Base-by-base conservation (phyloP, 2,329 filamentous ascomycete genomes). In the Phaeosphaeria sp. region DNA sequence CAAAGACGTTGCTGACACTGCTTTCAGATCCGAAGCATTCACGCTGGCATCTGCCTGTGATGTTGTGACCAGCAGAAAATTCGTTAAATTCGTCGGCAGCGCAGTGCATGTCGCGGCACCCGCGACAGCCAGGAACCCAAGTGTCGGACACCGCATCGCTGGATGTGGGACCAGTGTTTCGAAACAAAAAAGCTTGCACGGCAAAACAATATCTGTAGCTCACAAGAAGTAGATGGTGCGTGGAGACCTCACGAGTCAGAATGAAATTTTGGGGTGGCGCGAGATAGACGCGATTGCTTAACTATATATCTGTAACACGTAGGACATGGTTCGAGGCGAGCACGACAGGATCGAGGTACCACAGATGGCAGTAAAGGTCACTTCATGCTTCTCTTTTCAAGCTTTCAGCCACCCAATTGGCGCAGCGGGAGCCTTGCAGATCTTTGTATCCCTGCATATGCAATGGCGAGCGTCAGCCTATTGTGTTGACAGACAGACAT, bases 41-140 rank as follows among this genome's bases (percentile, higher is more conserved):
- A 54, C 44, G 7, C 61, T 61, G 5, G 65, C 42, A 21, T 62
- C 51, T 33, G 63, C 54, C 52, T 74, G 72, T 46, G 71, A 59
- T 17, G 78, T 77, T 2, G 78, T 79, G n/a, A 79, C 75, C 56
- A 80, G 75, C 55, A 75, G 70, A 71, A 80, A 79, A 54, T 72
- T 59, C 42, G 58, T 65, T 27, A 65, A 57, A 13, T 63, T 46
- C 23, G 64, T 56, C 1, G 63, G 63, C 3, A 63, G 57, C 10
- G 67, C 65, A 2, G 58, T 21, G 22, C 49, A 47, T 1, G 65
- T 11, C 4, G 60, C 46, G 10, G 57, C 46, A 23, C 52, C 49
- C 5, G 53, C 20, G 10, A 56, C 20, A 10, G 54, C 42, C 5
- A 66, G 21, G n/a, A 64, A 33, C 13, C 46, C 42, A 11, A 64